Evolutionary conservation across 73 alveolate genomes (phyloP).

Genomic region (Stentor roeselii): DNA sequence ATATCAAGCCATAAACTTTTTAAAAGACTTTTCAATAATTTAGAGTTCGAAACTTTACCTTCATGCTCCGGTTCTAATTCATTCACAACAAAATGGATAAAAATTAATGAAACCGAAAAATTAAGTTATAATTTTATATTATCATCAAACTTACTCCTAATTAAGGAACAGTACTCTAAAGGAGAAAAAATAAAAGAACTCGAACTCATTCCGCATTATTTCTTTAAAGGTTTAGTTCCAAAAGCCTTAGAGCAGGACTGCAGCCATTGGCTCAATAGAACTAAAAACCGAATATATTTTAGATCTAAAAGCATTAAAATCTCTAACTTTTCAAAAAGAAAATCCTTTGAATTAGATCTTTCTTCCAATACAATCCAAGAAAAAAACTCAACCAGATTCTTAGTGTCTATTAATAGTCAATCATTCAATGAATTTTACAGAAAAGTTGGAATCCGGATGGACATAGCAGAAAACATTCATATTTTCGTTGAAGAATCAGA

Average conservation of each 20-base stretch:
- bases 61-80: neutral
- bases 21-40: neutral
- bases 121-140: neutral
- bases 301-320: neutral
- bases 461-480: neutral
- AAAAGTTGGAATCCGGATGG: neutral
- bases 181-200: too few relatives aligned
- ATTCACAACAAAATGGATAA: neutral
- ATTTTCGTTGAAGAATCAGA: neutral
- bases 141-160: too few relatives aligned
- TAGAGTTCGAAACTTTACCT: neutral
- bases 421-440: neutral
- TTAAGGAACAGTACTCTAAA: too few relatives aligned
- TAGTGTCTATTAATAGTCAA: neutral
- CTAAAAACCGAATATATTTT: too few relatives aligned
- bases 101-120: neutral
- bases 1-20: neutral
- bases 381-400: too few relatives aligned
- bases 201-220: too few relatives aligned
- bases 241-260: too few relatives aligned
- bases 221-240: too few relatives aligned
- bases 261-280: neutral
- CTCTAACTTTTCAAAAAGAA: too few relatives aligned
- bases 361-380: neutral
- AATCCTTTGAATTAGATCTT: neutral